Evolutionary conservation across 2,329 filamentous ascomycete genomes (phyloP).

Genomic region (Claviceps arundinis): DNA sequence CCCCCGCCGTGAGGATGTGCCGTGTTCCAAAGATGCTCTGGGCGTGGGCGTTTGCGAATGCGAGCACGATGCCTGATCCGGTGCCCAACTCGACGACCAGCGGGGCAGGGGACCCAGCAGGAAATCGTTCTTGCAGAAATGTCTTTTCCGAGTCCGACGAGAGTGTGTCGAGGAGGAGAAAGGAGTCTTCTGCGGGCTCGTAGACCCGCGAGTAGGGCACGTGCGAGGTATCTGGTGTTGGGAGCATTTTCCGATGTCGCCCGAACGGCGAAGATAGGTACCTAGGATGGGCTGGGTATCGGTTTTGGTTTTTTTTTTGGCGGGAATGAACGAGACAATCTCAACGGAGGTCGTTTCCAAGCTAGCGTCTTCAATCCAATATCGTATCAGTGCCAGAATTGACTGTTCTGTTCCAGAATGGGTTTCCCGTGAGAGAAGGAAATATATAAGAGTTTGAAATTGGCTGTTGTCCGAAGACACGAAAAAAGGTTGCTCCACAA

Average conservation of each 20-base stretch:
- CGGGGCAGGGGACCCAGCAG: constrained; percentile 31
- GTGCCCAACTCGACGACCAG: constrained; percentile 77
- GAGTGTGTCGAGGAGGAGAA: constrained; percentile 81
- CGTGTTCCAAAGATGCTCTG: constrained; percentile 56
- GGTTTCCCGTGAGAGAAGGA: no score
- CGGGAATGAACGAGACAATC: no score
- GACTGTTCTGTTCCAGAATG: no score
- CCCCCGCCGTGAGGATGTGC: constrained; percentile 57
- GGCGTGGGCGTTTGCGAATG: constrained; percentile 71
- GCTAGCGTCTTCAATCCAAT: no score
- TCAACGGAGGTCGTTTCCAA: no score
- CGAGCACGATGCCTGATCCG: constrained; percentile 87
- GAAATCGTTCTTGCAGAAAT: constrained; percentile 57
- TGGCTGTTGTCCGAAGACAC: no score
- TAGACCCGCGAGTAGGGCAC: constrained; percentile 82
- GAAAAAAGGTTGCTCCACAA: no score
- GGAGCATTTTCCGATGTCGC: constrained; percentile 50
- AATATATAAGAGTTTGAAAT: no score
- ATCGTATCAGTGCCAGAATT: no score
- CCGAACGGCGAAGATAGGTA: neutral
- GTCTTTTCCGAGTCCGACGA: constrained; percentile 54
- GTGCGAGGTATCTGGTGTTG: constrained; percentile 86
- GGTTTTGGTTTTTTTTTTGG: neutral
- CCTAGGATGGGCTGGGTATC: neutral
- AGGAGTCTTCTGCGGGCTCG: constrained; percentile 93